Percentiles rank a stretch among this genome's conserved stretches.
Evolutionary conservation across 83 land plant genomes (phyloP).

Genomic region (Picea abies): DNA sequence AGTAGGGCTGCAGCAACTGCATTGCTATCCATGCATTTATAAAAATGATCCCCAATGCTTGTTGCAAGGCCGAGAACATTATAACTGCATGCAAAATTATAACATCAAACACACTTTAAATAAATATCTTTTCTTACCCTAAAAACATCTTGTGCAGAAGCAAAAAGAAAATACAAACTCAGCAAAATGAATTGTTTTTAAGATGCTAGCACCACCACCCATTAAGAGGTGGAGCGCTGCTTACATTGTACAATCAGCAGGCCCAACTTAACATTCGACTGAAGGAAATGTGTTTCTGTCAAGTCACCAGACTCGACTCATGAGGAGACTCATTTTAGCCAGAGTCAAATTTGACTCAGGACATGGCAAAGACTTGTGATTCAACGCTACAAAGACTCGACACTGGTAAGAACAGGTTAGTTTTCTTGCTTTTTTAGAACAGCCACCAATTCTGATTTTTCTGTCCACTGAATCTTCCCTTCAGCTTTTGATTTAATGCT

Average conservation of each 20-base stretch:
- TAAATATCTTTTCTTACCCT: not conserved
- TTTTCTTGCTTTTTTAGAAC: too few relatives aligned
- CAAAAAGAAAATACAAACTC: not conserved
- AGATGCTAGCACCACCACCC: too few relatives aligned
- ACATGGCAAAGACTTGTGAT: too few relatives aligned
- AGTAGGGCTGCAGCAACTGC: conserved; percentile 55
- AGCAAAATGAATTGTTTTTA: not conserved
- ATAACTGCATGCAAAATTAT: conserved; percentile 60
- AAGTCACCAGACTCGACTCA: not conserved
- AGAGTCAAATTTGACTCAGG: too few relatives aligned
- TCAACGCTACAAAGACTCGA: too few relatives aligned
- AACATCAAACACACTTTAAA: not conserved
- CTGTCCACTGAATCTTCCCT: too few relatives aligned
- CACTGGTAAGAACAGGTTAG: too few relatives aligned
- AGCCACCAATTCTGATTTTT: too few relatives aligned
- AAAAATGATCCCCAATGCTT: conserved; percentile 75
- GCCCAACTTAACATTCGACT: not conserved
- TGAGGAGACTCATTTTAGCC: not conserved
- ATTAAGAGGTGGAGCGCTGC: too few relatives aligned
- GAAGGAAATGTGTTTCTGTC: not conserved
- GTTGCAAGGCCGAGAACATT: conserved; percentile 84
- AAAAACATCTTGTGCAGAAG: not conserved
- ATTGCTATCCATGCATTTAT: conserved; percentile 44
- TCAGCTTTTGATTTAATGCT: too few relatives aligned
- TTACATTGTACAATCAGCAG: not conserved